Base-by-base conservation (phyloP, 1,284 basidiomycete genomes). In the Sporisorium graminicola region DNA sequence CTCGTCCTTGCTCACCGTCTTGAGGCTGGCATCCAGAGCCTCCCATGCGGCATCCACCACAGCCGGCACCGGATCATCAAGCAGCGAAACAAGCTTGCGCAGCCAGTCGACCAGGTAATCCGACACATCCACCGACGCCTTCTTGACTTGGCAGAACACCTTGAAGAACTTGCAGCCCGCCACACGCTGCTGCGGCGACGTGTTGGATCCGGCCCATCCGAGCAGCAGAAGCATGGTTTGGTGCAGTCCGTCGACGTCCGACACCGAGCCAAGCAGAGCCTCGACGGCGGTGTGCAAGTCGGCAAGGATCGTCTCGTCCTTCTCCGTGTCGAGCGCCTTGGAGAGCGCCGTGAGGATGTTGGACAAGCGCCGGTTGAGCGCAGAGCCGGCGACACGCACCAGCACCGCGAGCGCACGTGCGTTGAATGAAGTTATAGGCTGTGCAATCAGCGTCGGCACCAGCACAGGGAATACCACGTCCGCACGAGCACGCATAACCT, bases 401-500 rank as follows among this genome's bases (percentile, higher is more conserved):
- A 99, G 89, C 0, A 94, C 92, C 3, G 92, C 92, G 13, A 99
- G 88, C 4, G 96, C 96, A 20, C 92, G 91, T n/a, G 94, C 94
- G 84, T 99, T 98, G 91, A 98, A 98, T 3, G 92, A 91, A 2
- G 94, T 92, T 90, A 99, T 95, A 0, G 96, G 96, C 40, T 90
- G 90, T 6, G 92, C 90, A 42, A 93, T 95, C 72, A 99, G 89
- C 7, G 95, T 95, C 0, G 96, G 97, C 56, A 99, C 94, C 59
- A 99, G 88, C n/a, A 97, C 93, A 0, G 97, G 97, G 93, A 99
- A 98, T 55, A 99, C 95, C 14, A 93, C 95, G 50, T 85, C 82
- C 12, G 82, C 65, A 22, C 80, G 78, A 31, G 82, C 81, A 20
- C 83, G 77, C 78, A 85, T 83, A 24, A 98, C 94, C 87, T 99